Base-by-base conservation (phyloP, 2,329 filamentous ascomycete genomes). In the Trichoderma breve region DNA sequence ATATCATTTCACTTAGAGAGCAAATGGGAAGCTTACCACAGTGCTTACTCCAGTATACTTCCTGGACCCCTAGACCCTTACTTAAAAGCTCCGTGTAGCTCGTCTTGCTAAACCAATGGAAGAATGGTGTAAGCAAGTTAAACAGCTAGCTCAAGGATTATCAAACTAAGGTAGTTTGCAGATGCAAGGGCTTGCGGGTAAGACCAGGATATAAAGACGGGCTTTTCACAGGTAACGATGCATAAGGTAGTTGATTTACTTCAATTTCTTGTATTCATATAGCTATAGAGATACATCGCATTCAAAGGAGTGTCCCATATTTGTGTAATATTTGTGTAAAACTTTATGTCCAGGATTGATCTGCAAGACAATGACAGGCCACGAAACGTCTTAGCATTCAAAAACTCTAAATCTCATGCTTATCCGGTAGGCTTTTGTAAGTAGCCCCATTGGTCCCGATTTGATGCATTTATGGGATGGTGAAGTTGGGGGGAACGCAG, bases 401-500 rank as follows among this genome's bases (percentile, higher is more conserved):
- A 36, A 51, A 62, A 32, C 39, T 62, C 57, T 70, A 30, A 53
- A 24, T 36, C 30, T 32, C 28, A 36, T 34, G 18, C 21, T 62
- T 24, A 62, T 62, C 57, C 55, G 14, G 5, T 18, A 51, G 57
- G 57, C 30, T 36, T 5, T n/a, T 5, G 30, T 15, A 34, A 24
- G 11, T 6, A 39, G 11, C 24, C 58, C 18, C 58, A 21, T 62
- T 36, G 26, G 32, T 34, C 28, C 57, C 15, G 6, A 30, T 51
- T 14, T 26, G 26, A 32, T 30, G 30, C 8, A 32, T 70, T 72
- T 66, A 72, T 55, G 66, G 71, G 70, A 73, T 68, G 15, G 70
- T 66, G 77, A 78, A 81, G 64, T 73, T 72, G 43, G 78, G 75
- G 14, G 80, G 80, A 7, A 83, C 78, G 66, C 81, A 83, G 80